Conservation (phyloP, 768 basidiomycete genomes). For the Naganishia friedmannii region DNA sequence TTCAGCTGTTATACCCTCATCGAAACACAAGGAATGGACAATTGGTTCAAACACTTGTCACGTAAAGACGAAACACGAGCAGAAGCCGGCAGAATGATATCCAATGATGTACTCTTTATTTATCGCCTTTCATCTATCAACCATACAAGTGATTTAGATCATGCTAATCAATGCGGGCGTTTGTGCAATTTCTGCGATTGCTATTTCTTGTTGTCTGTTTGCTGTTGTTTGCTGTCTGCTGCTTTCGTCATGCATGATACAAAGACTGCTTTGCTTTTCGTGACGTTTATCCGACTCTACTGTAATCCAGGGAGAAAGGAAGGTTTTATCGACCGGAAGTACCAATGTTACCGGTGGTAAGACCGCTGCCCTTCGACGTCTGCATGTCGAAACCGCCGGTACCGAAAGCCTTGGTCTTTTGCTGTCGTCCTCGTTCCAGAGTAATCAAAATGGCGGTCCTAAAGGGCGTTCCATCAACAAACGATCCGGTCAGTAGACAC, state of each 20-base stretch:
- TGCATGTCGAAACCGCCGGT: constrained; percentile 32
- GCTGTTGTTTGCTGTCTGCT: background rate
- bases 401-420: constrained; percentile 28
- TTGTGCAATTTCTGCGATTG: background rate
- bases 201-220: background rate
- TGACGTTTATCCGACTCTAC: too few species aligned
- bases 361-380: constrained; percentile 25
- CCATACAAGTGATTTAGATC: constrained; percentile 18
- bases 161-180: constrained; percentile 7
- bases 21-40: too few species aligned
- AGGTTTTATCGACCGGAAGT: constrained; percentile 4
- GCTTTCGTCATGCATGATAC: constrained; percentile 7
- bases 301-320: too few species aligned
- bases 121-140: constrained; percentile 19
- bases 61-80: too few species aligned
- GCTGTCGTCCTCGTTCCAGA: constrained; percentile 23
- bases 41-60: too few species aligned
- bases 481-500: background rate
- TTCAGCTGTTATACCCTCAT: too few species aligned
- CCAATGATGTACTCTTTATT: background rate
- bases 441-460: constrained; percentile 23
- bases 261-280: constrained; percentile 14
- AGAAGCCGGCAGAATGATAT: too few species aligned
- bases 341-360: constrained; percentile 18
- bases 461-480: background rate